Conservation (phyloP, 2,329 filamentous ascomycete species). For the Dendryphion nanum region DNA sequence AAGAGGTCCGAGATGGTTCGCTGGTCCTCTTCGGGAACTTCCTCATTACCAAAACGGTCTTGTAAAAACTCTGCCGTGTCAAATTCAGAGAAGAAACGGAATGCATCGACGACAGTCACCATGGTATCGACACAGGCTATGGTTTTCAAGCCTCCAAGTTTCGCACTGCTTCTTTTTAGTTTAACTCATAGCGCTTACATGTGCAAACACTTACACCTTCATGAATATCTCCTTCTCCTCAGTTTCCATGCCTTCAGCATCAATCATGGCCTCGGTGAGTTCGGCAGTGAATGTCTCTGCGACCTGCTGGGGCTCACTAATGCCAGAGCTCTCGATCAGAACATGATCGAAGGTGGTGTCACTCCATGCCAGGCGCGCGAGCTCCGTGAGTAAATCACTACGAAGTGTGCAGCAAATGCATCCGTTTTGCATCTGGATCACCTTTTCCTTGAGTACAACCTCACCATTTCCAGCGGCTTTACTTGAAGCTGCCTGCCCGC, state of each 20-base stretch:
- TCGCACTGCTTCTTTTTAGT: conserved; percentile 19
- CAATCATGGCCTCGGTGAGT: conserved; percentile 46
- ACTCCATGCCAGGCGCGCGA: conserved; percentile 61
- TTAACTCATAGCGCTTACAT: background rate
- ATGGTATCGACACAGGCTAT: conserved; percentile 69
- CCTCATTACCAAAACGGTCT: conserved; percentile 57
- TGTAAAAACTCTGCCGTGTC: conserved; percentile 68
- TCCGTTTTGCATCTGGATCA: conserved; percentile 67
- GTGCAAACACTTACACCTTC: conserved; percentile 42
- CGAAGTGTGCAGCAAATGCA: conserved; percentile 76
- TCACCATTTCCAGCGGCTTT: conserved; percentile 21
- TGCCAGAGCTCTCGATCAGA: conserved; percentile 69
- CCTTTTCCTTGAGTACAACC: conserved; percentile 61
- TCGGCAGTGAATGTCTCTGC: conserved; percentile 68
- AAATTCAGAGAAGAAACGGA: conserved; percentile 71
- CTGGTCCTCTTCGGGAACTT: conserved; percentile 63
- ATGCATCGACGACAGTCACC: conserved; percentile 71
- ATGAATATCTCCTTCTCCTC: conserved; percentile 47
- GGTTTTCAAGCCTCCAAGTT: conserved; percentile 60
- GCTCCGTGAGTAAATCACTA: conserved; percentile 68
- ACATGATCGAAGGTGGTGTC: conserved; percentile 67
- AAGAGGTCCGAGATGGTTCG: conserved; percentile 72
- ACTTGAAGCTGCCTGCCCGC: conserved; percentile 37
- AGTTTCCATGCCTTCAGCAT: conserved; percentile 40
- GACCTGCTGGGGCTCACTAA: conserved; percentile 72